Base-by-base conservation (phyloP, 208 protist genomes). In the Leishmania major region DNA sequence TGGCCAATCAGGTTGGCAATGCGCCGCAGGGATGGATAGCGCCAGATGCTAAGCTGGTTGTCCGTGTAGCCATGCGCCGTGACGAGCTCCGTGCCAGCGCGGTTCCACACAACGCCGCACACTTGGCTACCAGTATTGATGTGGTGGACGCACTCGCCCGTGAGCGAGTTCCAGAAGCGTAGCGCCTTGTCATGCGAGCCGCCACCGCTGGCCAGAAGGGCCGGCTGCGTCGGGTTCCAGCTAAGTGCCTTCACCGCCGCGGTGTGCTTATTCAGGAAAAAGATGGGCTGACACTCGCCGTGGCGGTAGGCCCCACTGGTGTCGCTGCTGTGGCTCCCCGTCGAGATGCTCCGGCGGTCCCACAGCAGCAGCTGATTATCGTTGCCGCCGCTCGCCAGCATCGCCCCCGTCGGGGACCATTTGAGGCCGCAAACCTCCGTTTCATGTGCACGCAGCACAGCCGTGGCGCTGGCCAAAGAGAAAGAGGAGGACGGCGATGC, bases 31-130 rank as follows among this genome's bases (percentile, higher is more conserved):
- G 98, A 97, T 53, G 99, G 99, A 80, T 99, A 99, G 84, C 99
- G 99, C 99, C 99, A 99, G 57, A 99, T 93, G 70, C 93, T 98
- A 6, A 99, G 93, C 88, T 99, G 99, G 88, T 99, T 99, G 81
- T 99, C 91, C 8, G 95, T 96, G 89, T 99, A 99, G 79, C 99
- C 99, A 89, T 99, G 99, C 19, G 97, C 97, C 64, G 97, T 99
- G 62, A 99, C 94, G 3, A 99, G 90, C 91, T 99, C 99, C 55
- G 94, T 97, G 45, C 99, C 95, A 75, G 89, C 89, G 70, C 77
- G 94, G 55, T 91, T 95, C 99, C 99, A 99, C 74, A 99, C 78
- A 31, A 99, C 85, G 0, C 96, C 93, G 86, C 99, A 99, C 11
- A 99, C 98, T 89, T 99, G 98, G 59, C 92, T 98, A 43, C 98